Evolutionary conservation across 164 flowering plant genomes (phyloP), one percentile per base, ranked within the genome.

Genomic region (Tetracentron sinense): DNA sequence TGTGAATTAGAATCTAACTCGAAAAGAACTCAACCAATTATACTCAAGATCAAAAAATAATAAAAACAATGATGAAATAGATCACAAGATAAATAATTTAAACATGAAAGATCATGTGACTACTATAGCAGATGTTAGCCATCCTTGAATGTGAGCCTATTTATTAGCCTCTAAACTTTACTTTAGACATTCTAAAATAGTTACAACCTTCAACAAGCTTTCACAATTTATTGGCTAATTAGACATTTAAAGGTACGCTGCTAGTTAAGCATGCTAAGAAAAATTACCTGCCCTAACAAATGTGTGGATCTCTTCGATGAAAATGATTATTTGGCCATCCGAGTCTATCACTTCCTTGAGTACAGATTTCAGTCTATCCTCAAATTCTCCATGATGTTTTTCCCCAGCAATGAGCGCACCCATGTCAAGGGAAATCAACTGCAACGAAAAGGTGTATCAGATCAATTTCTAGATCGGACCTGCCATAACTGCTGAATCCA

Each of bases 391-490:
- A 15, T 97, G 87, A 66, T 73, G 92, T 73, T 92, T 92, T n/a
- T 97, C 97, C 27, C 99, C 97, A 71, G 99, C 99, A 64, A 95
- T 90, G 30, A 95, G 92, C 5, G 97, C 85, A 63, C 97, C 99
- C 99, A 95, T 85, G 77, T 92, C 99, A 71, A 94, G 90, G n/a
- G 99, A 91, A 73, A 94, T 86, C 67, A 94, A 83, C 99, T 94
- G 83, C n/a, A 74, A 72, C 54, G 35, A 35, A 20, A 60, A 53
- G 44, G 12, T 1, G 21, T 0, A 47, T 44, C 26, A 57, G 17
- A 50, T 23, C 17, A 12, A 15, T 48, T 21, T 6, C 38, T 26
- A n/a, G 14, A 16, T 16, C 11, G 15, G 14, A 8, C 14, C 15
- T 16, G 14, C n/a, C n/a, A n/a, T n/a, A n/a, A 16, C 14, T 38